Evolutionary conservation across 2,329 filamentous ascomycete genomes (phyloP).

Genomic region (Beauveria scarabaeidicola): DNA sequence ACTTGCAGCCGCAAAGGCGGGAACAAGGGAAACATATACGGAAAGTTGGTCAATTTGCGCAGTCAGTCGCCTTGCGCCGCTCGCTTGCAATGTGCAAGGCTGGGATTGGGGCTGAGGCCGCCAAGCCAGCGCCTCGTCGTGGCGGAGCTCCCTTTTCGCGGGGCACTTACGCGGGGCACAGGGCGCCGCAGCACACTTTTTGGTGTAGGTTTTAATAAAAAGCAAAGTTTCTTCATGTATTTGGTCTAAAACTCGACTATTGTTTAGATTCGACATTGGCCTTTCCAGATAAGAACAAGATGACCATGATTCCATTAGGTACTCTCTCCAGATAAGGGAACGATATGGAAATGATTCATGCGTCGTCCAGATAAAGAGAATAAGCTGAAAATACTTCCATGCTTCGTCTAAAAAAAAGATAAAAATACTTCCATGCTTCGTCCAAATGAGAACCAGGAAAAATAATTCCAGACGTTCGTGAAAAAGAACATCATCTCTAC

Average conservation of each 20-base stretch:
- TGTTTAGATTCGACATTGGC: neutral
- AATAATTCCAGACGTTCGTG: neutral
- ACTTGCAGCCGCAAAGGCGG: neutral
- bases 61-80: neutral
- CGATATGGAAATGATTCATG: no score
- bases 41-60: neutral
- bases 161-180: neutral
- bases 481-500: neutral
- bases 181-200: neutral
- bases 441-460: no score
- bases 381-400: no score
- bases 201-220: no score
- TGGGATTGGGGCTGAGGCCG: neutral
- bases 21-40: neutral
- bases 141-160: neutral
- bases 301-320: no score
- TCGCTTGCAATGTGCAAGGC: neutral
- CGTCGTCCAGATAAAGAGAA: no score
- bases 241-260: no score
- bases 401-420: no score
- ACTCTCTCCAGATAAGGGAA: no score
- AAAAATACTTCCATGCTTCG: no score
- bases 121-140: neutral
- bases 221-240: neutral
- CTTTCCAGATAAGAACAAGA: no score